Conservation (phyloP, 164 flowering plant genomes). For the Santalum album region DNA sequence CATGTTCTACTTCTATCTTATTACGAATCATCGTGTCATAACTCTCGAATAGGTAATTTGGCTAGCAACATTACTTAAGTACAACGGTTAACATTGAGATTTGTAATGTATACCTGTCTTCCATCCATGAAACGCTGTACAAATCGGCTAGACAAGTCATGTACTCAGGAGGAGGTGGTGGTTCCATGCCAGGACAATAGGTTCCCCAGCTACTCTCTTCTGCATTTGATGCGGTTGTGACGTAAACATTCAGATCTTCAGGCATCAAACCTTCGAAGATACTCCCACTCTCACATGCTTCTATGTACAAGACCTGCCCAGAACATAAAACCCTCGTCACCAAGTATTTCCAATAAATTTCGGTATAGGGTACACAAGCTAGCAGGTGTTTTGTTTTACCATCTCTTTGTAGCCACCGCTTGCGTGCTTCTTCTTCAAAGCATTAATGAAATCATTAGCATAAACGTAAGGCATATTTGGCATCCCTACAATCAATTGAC, state of each 20-base stretch:
- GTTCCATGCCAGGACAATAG: constrained; percentile 74
- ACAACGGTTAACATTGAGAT: no score
- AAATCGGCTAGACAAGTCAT: constrained; percentile 70
- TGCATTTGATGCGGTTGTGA: constrained; percentile 68
- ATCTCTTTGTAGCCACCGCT: constrained; percentile 66
- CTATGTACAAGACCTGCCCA: constrained; percentile 54
- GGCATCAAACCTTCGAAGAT: constrained; percentile 71
- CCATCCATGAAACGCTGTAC: constrained; percentile 80
- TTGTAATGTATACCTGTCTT: constrained; percentile 50
- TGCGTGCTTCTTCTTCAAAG: constrained; percentile 77
- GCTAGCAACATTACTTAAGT: no score
- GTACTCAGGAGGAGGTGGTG: constrained; percentile 56
- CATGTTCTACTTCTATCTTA: no score
- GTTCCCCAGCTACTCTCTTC: constrained; percentile 71
- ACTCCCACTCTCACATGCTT: constrained; percentile 82
- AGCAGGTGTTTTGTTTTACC: no score
- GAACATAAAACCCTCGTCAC: no score
- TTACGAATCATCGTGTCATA: no score
- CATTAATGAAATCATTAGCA: constrained; percentile 70
- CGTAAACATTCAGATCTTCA: constrained; percentile 45
- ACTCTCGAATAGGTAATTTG: no score
- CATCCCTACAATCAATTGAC: constrained; percentile 49
- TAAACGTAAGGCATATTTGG: constrained; percentile 64
- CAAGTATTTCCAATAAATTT: no score
- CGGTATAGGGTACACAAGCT: no score